Conservation (phyloP, 305 asterid genomes). For the Fraxinus baroniana region DNA sequence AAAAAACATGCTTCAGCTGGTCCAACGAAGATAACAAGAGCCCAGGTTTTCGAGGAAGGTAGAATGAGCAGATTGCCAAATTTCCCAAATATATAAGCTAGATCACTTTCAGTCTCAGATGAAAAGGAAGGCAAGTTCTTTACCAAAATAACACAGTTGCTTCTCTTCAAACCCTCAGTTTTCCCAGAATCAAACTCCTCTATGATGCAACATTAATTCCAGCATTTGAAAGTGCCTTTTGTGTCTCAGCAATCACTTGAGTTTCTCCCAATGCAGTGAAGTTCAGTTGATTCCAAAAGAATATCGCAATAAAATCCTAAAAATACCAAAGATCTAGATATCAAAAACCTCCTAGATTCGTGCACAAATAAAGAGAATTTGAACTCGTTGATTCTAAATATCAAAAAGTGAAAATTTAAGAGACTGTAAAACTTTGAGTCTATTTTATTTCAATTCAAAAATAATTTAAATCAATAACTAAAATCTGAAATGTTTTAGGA, state of each 20-base stretch:
- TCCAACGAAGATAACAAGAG: background rate
- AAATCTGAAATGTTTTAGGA: too few relatives aligned
- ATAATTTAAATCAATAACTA: too few relatives aligned
- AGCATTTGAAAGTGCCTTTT: background rate
- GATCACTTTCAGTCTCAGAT: background rate
- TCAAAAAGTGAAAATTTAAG: background rate
- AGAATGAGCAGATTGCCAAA: background rate
- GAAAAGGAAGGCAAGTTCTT: background rate
- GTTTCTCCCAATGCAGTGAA: background rate
- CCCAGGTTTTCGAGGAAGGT: background rate
- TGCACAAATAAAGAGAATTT: background rate
- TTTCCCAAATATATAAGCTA: background rate
- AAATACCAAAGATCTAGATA: background rate
- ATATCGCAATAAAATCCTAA: background rate
- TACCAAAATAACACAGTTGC: background rate
- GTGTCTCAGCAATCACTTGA: background rate
- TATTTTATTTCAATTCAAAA: too few relatives aligned
- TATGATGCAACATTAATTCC: background rate
- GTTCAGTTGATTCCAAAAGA: background rate
- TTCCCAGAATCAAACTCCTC: background rate
- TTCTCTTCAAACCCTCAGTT: background rate
- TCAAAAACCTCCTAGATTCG: background rate
- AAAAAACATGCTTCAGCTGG: too few relatives aligned
- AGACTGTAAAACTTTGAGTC: too few relatives aligned
- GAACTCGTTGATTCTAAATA: background rate